Conservation (phyloP, 495 filamentous ascomycete species). For the Neurospora sp. region DNA sequence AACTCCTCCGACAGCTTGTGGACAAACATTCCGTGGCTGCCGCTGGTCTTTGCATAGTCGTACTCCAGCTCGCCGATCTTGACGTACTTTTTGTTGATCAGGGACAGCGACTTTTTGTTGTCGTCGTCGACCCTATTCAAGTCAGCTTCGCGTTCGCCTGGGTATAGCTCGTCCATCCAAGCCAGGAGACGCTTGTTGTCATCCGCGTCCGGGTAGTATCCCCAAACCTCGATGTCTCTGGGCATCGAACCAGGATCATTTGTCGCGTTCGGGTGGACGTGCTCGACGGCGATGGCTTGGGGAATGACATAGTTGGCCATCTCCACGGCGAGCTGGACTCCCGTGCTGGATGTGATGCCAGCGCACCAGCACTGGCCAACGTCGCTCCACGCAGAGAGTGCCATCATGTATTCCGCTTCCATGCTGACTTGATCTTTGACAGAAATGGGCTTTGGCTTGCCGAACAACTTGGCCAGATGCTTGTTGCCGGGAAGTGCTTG, state of each 20-base stretch:
- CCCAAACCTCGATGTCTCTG: slow-evolving; percentile 51
- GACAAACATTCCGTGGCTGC: slow-evolving; percentile 31
- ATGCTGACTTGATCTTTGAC: background rate
- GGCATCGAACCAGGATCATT: slow-evolving; percentile 48
- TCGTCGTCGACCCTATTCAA: background rate
- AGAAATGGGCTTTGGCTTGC: background rate
- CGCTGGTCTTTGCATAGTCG: slow-evolving; percentile 20
- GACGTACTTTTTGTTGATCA: slow-evolving; percentile 27
- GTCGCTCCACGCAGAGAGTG: slow-evolving; percentile 48
- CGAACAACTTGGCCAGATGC: background rate
- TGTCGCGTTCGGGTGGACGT: slow-evolving; percentile 43
- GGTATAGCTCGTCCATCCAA: slow-evolving; percentile 23
- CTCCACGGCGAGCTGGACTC: slow-evolving; percentile 37
- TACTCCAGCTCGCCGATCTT: slow-evolving; percentile 46
- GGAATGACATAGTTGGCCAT: slow-evolving; percentile 40
- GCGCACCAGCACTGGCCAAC: slow-evolving; percentile 61
- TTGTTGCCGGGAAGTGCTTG: background rate
- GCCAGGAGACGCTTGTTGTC: slow-evolving; percentile 17
- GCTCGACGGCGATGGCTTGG: slow-evolving; percentile 50
- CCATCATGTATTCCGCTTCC: slow-evolving; percentile 11
- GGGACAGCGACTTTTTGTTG: slow-evolving; percentile 7
- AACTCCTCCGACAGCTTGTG: slow-evolving; percentile 37
- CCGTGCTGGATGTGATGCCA: slow-evolving; percentile 18
- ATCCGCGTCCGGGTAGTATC: slow-evolving; percentile 26
- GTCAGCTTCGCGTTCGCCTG: background rate